Percentiles rank a stretch among this genome's conserved stretches.
Evolutionary conservation across 208 protist genomes (phyloP).

Genomic region (Trypanosoma avium): DNA sequence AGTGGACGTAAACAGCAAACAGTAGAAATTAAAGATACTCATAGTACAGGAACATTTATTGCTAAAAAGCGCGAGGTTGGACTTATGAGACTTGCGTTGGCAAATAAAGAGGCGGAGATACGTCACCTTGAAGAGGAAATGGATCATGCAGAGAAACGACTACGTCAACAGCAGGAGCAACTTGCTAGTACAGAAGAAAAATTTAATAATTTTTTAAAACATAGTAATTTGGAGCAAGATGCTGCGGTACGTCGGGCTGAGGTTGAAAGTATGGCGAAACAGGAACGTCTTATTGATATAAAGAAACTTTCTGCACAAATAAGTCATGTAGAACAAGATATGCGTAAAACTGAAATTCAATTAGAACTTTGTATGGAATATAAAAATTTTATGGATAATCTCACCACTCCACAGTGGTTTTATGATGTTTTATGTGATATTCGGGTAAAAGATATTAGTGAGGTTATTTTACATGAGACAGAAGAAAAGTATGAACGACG

Average conservation of each 20-base stretch:
- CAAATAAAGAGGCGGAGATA: slow-evolving; percentile 93
- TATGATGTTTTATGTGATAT: slow-evolving; percentile 69
- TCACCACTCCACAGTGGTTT: slow-evolving; percentile 88
- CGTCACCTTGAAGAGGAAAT: slow-evolving; percentile 93
- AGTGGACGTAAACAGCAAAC: slow-evolving; percentile 1
- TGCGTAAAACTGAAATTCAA: slow-evolving; percentile 88
- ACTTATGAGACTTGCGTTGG: slow-evolving; percentile 94
- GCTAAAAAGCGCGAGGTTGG: slow-evolving; percentile 95
- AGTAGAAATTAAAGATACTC: slow-evolving; percentile 63
- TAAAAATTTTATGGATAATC: slow-evolving; percentile 92
- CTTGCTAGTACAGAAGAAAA: slow-evolving; percentile 91
- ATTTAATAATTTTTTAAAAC: slow-evolving; percentile 95
- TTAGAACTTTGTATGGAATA: slow-evolving; percentile 91
- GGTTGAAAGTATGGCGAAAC: slow-evolving; percentile 87
- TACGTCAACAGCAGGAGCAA: slow-evolving; percentile 93
- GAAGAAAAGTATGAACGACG: slow-evolving; percentile 48
- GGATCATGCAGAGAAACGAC: slow-evolving; percentile 85
- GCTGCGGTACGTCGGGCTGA: slow-evolving; percentile 94
- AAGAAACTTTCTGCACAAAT: slow-evolving; percentile 95
- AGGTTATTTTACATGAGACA: slow-evolving; percentile 56
- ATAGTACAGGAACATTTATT: slow-evolving; percentile 92
- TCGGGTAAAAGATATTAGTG: slow-evolving; percentile 58
- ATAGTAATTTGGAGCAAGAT: slow-evolving; percentile 95
- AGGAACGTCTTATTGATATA: slow-evolving; percentile 93
- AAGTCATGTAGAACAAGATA: slow-evolving; percentile 84